Evolutionary conservation across 139 green algal genomes (phyloP), one percentile per base, ranked within the genome.

Genomic region (Tetraselmis striata): DNA sequence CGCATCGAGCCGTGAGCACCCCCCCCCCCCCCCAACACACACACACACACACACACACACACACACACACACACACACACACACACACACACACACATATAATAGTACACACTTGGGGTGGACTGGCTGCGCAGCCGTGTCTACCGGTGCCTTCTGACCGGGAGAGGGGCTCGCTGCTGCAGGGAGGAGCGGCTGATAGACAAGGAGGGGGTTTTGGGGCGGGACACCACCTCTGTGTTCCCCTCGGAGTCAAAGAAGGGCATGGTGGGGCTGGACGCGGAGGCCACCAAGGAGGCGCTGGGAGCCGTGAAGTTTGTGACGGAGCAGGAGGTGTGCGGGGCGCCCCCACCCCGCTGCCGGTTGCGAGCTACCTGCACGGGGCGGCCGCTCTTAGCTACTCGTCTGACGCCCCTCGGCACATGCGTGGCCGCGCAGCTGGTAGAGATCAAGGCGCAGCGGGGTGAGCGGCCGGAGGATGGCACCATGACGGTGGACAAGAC

Each of bases 171-270:
- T n/a, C n/a, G n/a, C n/a, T n/a, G n/a, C n/a, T n/a, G n/a, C 90
- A 95, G 93, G 82, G 85, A 94, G 82, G 91, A 96, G 82, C 78
- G 87, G 74, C 75, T 90, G 1, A 94, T 88, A 59, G 89, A 94
- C 2, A 29, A 85, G 18, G 91, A 95, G 79, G 87, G 83, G 28
- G 85, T 95, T 1, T 82, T 95, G 28, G 93, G 93, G 1, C 86
- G 93, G 0, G 92, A 95, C 30, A 79, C 84, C 11, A 28, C 84
- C 0, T 91, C 86, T 0, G 93, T 96, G 29, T 96, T 96, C 78
- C 93, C 92, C 22, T 91, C 32, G 0, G 82, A 91, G 2, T 30
- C 79, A 1, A 80, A 87, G 27, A 78, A 83, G 79, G 75, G 22
- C 81, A 76, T 1, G 45, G 18, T 11, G 80, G 78, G 67, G 27